Base-by-base conservation (phyloP, 2,329 filamentous ascomycete species). In the Ambrosiella cleistominuta region DNA sequence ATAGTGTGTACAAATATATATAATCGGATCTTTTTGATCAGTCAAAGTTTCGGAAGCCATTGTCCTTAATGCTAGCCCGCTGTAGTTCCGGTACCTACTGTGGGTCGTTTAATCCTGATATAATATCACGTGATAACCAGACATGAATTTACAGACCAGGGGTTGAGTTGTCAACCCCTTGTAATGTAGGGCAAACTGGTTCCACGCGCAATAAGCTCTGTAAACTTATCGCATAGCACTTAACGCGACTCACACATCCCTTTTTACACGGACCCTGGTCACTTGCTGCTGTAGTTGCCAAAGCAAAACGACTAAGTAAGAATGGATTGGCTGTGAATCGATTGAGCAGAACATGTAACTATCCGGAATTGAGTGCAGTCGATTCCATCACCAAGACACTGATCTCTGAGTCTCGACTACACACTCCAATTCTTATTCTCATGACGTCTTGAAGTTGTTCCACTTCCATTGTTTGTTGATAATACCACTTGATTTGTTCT, bases 241-340 rank as follows among this genome's bases (percentile, higher is more conserved):
- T 61, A 40, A 61, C 59, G 56, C 59, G 55, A 27, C 45, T n/a
- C 13, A 50, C 52, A 57, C 61, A 60, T 61, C 62, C 58, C 50
- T 56, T 62, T 61, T 47, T 61, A n/a, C 47, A 15, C 36, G 36
- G 15, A 57, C 51, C 35, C 56, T 59, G 55, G 42, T 57, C 49
- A 37, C 17, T 55, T 37, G 2, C 59, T 38, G 38, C n/a, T 51
- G 40, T 49, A 53, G 42, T 40, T 15, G 42, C 44, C 55, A 49
- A 57, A 50, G 47, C 55, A 57, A 50, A 49, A n/a, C 17, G 37
- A 51, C 27, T 51, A 35, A 51, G 47, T 27, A 55, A 55, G 53
- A 55, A 55, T 55, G 38, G 15, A 45, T 55, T 27, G 38, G 53
- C 6, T 59, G 47, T 45, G 40, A 49, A 47, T 58, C 19, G 19